Evolutionary conservation across 805 yeast genomes (phyloP).

Genomic region (Suhomyces canberraensis): DNA sequence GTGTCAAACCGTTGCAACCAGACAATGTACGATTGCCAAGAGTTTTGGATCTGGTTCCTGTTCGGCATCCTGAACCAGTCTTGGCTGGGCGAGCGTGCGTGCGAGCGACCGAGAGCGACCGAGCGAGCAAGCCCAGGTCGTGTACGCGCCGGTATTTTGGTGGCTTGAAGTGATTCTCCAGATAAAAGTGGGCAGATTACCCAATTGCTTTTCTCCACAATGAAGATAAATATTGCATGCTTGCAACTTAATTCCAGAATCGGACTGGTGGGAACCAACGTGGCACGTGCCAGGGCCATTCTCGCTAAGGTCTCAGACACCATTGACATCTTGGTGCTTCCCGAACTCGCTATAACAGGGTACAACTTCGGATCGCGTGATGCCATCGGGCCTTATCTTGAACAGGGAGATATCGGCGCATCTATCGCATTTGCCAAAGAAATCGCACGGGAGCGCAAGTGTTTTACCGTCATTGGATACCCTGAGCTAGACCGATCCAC

Average conservation of each 20-base stretch:
- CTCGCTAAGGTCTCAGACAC: constrained; percentile 17
- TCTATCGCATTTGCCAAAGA: constrained; percentile 55
- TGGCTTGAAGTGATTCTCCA: no score
- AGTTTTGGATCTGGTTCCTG: no score
- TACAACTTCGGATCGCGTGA: constrained; percentile 56
- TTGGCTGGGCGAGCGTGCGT: no score
- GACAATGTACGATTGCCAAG: constrained; percentile 2
- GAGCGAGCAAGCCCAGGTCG: no score
- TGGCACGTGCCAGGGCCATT: constrained; percentile 44
- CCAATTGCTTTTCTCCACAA: no score
- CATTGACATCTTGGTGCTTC: constrained; percentile 70
- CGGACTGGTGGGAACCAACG: constrained; percentile 57
- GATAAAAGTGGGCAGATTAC: no score
- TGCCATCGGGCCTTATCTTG: constrained; percentile 58
- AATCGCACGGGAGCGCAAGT: constrained; percentile 46
- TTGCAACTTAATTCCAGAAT: constrained; percentile 66
- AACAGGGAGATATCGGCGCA: constrained; percentile 41
- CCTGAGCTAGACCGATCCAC: constrained; percentile 52
- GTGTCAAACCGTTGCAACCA: neutral
- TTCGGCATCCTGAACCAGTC: no score
- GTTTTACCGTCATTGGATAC: constrained; percentile 77
- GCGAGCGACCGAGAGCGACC: no score
- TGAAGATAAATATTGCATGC: constrained; percentile 49
- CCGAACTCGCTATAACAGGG: constrained; percentile 84
- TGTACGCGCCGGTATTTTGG: no score